Evolutionary conservation across 2,329 filamentous ascomycete genomes (phyloP), one percentile per base, ranked within the genome.

Genomic region (Pseudogymnoascus sp.): DNA sequence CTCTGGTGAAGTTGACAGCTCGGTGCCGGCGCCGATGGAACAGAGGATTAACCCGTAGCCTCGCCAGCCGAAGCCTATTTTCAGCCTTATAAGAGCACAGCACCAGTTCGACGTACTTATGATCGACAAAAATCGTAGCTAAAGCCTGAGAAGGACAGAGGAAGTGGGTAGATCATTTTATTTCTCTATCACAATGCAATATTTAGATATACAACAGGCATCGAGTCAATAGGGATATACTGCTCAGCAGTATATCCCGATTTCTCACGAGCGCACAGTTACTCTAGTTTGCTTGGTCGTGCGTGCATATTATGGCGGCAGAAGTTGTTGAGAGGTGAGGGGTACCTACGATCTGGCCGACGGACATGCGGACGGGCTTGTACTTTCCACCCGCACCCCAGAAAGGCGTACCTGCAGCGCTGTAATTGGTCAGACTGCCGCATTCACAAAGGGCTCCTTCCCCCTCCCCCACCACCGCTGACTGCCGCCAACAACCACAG

Each of bases 31-130:
- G 41, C n/a, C n/a, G 18, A 28, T 48, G 5, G 23, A 28, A 48
- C 23, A 15, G 41, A 28, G 23, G 41, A 48, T 48, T 48, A 48
- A 18, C 23, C 41, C 41, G 41, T 48, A 48, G 41, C 41, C 41
- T 48, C 10, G 41, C n/a, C 41, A 48, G n/a, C 23, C 23, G 41
- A 48, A 48, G n/a, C n/a, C 41, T 28, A 52, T 52, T 52, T 52
- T 52, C 41, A 52, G 41, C 41, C 41, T 52, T 52, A 52, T 23
- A 30, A 52, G 23, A 52, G 23, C 41, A 52, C 41, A 52, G 41
- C 21, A 45, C n/a, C 23, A 52, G 8, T 12, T 19, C 26, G 39
- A 12, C n/a, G 9, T 13, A 9, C n/a, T 28, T 12, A 28, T 8
- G 41, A 30, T 52, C 41, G 23, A 30, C 23, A 28, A 52, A 52